Percentiles rank a stretch among this genome's conserved stretches.
phyloP scores from a whole-genome alignment of 2,329 filamentous ascomycete genomes.

The Phoma sp. region DNA sequence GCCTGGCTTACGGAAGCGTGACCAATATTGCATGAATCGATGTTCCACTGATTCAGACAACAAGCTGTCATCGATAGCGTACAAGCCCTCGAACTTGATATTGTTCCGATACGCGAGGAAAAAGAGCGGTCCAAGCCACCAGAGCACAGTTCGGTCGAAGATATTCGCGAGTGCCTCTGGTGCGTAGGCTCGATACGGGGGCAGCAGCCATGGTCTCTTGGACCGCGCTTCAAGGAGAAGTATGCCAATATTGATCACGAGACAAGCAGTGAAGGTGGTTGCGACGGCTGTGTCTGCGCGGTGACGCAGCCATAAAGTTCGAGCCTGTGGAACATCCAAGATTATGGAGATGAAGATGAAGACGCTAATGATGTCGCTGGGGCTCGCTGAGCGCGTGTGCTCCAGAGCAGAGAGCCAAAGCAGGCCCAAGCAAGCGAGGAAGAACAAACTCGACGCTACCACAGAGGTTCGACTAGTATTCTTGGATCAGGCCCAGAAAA shows the following conservation, averaged over 20 bases:
- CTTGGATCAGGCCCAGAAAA: neutral
- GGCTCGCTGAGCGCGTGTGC: neutral
- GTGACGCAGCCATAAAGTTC: neutral
- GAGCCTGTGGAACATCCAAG: neutral
- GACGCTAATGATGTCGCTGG: neutral
- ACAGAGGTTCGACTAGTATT: neutral
- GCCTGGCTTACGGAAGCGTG: neutral
- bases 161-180: neutral
- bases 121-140: neutral
- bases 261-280: neutral
- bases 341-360: neutral
- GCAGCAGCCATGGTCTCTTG: too few species aligned
- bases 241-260: too few species aligned
- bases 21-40: neutral
- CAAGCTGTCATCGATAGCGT: neutral
- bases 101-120: neutral
- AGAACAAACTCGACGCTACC: neutral
- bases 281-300: neutral
- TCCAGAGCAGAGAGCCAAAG: neutral
- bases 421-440: neutral
- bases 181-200: neutral
- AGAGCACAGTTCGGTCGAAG: neutral
- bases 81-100: neutral
- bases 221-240: too few species aligned
- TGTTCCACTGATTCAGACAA: neutral